Percentiles rank a stretch among this genome's conserved stretches.
These are phyloP conservation scores for Theobroma cacao DNA, from an alignment of 345 rosid species.

Conservation along the genomic window DNA sequence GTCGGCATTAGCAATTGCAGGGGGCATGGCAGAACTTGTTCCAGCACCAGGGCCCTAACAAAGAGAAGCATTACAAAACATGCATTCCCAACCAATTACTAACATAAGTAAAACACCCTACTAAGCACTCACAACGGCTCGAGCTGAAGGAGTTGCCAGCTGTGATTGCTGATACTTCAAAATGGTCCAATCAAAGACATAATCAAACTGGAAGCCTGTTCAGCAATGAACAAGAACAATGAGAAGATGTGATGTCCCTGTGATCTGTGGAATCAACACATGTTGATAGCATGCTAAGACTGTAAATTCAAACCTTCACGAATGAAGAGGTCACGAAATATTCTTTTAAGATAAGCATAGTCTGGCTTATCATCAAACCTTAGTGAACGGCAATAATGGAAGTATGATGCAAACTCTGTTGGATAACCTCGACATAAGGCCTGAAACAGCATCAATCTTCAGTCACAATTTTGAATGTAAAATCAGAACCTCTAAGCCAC, in stretches of 20 bases:
- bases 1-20: constrained; percentile 44
- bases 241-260: background rate
- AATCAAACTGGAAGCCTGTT: constrained; percentile 93
- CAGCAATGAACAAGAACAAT: constrained; percentile 1
- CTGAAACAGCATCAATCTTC: constrained; percentile 41
- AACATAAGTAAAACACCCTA: background rate
- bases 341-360: constrained; percentile 86
- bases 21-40: constrained; percentile 66
- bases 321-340: constrained; percentile 92
- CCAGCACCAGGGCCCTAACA: constrained; percentile 68
- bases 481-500: constrained; percentile 46
- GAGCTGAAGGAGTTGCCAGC: constrained; percentile 72
- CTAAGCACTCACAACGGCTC: constrained; percentile 33
- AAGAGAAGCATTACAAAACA: constrained; percentile 16
- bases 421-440: constrained; percentile 93
- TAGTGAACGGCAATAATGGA: constrained; percentile 91
- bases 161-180: constrained; percentile 96
- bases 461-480: constrained; percentile 13
- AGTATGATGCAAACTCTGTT: constrained; percentile 93
- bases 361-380: constrained; percentile 97
- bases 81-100: constrained; percentile 3
- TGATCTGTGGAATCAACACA: background rate
- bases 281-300: background rate
- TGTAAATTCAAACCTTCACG: constrained; percentile 65
- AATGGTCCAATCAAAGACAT: constrained; percentile 98